phyloP scores from a whole-genome alignment of 1,284 basidiomycete species.

The Malassezia nana region DNA sequence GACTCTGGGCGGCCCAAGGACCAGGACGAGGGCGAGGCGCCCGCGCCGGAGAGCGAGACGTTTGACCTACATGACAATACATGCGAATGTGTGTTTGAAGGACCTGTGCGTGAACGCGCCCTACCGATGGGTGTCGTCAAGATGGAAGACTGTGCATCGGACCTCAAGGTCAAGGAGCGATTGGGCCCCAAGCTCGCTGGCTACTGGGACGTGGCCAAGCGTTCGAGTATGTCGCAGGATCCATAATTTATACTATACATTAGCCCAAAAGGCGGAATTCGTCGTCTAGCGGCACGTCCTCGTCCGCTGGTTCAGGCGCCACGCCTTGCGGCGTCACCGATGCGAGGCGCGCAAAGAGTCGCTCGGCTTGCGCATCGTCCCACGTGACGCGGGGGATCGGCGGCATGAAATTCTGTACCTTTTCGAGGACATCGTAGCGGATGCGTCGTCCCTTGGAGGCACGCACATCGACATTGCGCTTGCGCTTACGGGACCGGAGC shows the following conservation, averaged over 20 bases:
- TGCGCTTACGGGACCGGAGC: constrained; percentile 22
- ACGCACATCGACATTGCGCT: constrained; percentile 31
- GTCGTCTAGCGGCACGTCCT: background rate
- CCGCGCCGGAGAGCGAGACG: constrained; percentile 25
- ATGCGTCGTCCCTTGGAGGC: constrained; percentile 42
- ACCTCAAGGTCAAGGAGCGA: constrained; percentile 70
- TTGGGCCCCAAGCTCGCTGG: constrained; percentile 71
- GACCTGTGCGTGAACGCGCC: constrained; percentile 65
- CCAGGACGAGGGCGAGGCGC: constrained; percentile 35
- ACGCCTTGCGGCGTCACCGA: background rate
- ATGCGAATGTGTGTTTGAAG: constrained; percentile 88
- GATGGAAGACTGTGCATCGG: constrained; percentile 61
- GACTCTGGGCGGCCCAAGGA: constrained; percentile 68
- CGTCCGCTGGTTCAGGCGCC: background rate
- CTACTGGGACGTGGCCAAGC: constrained; percentile 90
- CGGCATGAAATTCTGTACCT: constrained; percentile 46
- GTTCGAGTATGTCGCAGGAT: constrained; percentile 13
- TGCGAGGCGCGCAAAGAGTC: constrained; percentile 35
- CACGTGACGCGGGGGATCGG: constrained; percentile 31
- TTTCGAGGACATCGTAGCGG: constrained; percentile 43
- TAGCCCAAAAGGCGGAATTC: constrained; percentile 14
- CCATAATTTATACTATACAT: constrained; percentile 1
- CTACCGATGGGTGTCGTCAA: constrained; percentile 55
- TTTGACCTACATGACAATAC: constrained; percentile 66
- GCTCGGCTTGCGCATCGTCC: constrained; percentile 33